phyloP scores from a whole-genome alignment of 2,329 filamentous ascomycete species.

The Sclerotinia nivalis region DNA sequence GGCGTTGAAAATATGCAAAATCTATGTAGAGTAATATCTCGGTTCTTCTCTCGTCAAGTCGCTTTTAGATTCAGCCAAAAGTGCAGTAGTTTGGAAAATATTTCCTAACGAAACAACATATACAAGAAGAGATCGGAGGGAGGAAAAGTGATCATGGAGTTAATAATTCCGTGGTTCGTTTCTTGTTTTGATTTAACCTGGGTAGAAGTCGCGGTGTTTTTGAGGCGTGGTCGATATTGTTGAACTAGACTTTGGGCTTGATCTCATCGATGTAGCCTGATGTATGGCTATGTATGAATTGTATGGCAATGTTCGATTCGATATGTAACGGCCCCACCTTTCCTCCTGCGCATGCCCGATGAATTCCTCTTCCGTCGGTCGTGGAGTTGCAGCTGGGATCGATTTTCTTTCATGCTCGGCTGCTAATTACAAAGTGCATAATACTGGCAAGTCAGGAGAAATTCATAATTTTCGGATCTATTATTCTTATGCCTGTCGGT shows the following conservation, averaged over 20 bases:
- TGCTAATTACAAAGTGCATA: background rate
- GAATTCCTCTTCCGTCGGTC: constrained; percentile 13
- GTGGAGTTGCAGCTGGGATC: constrained; percentile 16
- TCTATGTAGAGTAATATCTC: constrained; percentile 2
- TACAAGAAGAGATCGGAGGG: background rate
- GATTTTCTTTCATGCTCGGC: constrained; percentile 17
- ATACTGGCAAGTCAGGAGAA: background rate
- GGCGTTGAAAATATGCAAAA: background rate
- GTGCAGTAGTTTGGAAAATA: background rate
- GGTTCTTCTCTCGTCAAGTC: background rate
- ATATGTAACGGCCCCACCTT: constrained; percentile 21
- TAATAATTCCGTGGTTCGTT: background rate
- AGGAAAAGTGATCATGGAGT: background rate
- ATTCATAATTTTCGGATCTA: background rate
- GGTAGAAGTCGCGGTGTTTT: background rate
- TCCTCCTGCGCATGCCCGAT: constrained; percentile 19
- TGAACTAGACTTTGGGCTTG: constrained; percentile 1
- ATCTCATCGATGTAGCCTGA: constrained; percentile 17
- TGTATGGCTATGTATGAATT: constrained; percentile 20
- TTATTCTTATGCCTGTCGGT: background rate
- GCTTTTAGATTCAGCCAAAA: constrained; percentile 16
- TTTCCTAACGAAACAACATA: background rate
- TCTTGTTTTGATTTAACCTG: background rate
- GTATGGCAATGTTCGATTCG: constrained; percentile 14
- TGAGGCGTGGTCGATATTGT: constrained; percentile 3